Conservation (phyloP, 2,329 filamentous ascomycete species). For the Stachybotrys chartarum region DNA sequence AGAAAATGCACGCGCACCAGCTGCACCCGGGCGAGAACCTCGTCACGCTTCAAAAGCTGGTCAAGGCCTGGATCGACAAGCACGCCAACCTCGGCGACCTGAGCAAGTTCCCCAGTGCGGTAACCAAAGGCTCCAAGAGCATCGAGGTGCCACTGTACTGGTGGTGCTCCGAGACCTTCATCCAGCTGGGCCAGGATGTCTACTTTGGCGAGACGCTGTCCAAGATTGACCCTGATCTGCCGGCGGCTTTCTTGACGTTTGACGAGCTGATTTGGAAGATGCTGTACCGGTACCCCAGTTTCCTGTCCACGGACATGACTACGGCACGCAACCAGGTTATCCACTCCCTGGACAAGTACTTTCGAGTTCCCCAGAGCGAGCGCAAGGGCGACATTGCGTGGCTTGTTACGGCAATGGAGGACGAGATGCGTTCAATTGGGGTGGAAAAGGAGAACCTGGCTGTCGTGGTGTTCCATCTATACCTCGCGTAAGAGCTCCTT, state of each 20-base stretch:
- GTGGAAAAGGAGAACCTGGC: not conserved
- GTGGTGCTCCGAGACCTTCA: constrained; percentile 15
- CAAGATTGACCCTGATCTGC: constrained; percentile 8
- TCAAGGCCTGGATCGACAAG: constrained; percentile 8
- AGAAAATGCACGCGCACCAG: constrained; percentile 14
- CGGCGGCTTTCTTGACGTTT: constrained; percentile 11
- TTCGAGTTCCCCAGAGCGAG: not conserved
- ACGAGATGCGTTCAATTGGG: not conserved
- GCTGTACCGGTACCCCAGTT: constrained; percentile 17
- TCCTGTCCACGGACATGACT: constrained; percentile 12
- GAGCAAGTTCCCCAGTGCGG: not conserved
- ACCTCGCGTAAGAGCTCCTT: not conserved
- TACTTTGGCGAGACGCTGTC: constrained; percentile 15
- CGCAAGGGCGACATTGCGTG: not conserved
- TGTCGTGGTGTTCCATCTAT: not conserved
- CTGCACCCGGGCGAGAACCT: constrained; percentile 13
- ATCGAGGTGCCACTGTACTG: not conserved
- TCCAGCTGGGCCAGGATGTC: constrained; percentile 8
- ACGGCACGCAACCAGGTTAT: constrained; percentile 1
- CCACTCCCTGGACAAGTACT: not conserved
- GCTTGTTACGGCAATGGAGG: not conserved
- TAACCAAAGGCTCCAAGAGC: not conserved
- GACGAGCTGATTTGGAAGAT: constrained; percentile 18
- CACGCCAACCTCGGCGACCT: constrained; percentile 5
- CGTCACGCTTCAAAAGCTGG: constrained; percentile 7